Base-by-base conservation (phyloP, 1,139 yeast genomes). In the Nadsonia commutata region DNA sequence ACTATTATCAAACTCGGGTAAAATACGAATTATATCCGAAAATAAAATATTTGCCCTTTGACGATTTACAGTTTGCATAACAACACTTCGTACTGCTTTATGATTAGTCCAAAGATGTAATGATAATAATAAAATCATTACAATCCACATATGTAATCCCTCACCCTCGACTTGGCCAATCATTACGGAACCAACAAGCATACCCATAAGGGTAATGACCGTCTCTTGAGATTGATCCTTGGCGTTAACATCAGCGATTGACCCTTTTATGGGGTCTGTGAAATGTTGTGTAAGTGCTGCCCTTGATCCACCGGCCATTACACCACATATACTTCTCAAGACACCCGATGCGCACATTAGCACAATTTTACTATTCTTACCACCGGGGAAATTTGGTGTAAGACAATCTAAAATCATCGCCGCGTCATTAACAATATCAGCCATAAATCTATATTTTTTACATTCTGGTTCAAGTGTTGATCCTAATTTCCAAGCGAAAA, bases 191-290 rank as follows among this genome's bases (percentile, higher is more conserved):
- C 67, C 67, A 3, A 57, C 59, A 19, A 63, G 55, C 63, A 60
- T 61, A 17, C 67, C 67, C 54, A 63, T 41, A 20, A 63, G 45
- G 11, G 63, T 56, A 23, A 63, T 61, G 20, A 63, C 64, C 1
- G 67, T 63, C 46, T 63, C 67, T 49, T 63, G 67, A 9, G 63
- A 56, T 46, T 61, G 63, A 42, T 63, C 67, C 45, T 63, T 63
- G 13, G 67, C 67, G 43, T 58, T 60, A 19, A 63, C 67, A 46
- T 61, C 65, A 13, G 62, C 62, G 27, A 62, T 57, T 20, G 60
- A 55, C 13, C 66, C 65, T 21, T 50, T 47, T 36, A 46, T 51
- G 2, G 64, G 58, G 43, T 58, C 55, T 2, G 67, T 63, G 44
- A 63, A 63, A 45, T 63, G 67, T 50, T 57, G 62, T 7, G 67